Percentiles rank a stretch among this genome's conserved stretches.
These are phyloP conservation scores for Phytophthora quininea DNA, from an alignment of 352 stramenopile species.

Conservation along the genomic window DNA sequence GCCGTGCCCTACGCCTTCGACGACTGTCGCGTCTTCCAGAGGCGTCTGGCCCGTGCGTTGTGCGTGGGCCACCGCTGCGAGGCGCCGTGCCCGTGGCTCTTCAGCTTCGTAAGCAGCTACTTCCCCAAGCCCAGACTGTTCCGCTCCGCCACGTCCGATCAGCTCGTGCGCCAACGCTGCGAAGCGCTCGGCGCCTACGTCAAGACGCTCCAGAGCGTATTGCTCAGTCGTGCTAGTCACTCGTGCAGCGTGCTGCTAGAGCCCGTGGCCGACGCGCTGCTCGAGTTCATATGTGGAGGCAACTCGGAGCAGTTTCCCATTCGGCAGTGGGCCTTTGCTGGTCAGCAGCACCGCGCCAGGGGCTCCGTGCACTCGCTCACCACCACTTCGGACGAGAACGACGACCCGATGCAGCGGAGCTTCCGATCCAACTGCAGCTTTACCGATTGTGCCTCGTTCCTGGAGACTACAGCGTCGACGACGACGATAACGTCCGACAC, in stretches of 20 bases:
- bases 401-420: slow-evolving; percentile 10
- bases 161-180: slow-evolving; percentile 31
- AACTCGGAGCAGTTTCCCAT: slow-evolving; percentile 24
- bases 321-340: slow-evolving; percentile 36
- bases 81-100: slow-evolving; percentile 33
- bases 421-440: slow-evolving; percentile 10
- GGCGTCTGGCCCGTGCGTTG: slow-evolving; percentile 12
- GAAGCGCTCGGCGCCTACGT: slow-evolving; percentile 38
- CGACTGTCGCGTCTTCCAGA: slow-evolving; percentile 25
- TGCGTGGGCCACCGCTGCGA: slow-evolving; percentile 28
- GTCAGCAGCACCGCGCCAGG: slow-evolving; percentile 21
- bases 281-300: slow-evolving; percentile 30
- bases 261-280: slow-evolving; percentile 24
- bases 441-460: slow-evolving; percentile 10
- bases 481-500: not conserved
- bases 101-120: slow-evolving; percentile 41
- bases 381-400: slow-evolving; percentile 26
- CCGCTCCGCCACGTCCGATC: slow-evolving; percentile 21
- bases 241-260: slow-evolving; percentile 28
- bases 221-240: slow-evolving; percentile 37
- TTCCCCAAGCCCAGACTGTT: slow-evolving; percentile 36
- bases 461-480: not conserved
- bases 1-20: slow-evolving; percentile 35
- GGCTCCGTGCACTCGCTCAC: slow-evolving; percentile 25
- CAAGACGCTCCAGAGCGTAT: slow-evolving; percentile 31